Conservation (phyloP, 1,284 basidiomycete genomes). For the Malassezia equina region DNA sequence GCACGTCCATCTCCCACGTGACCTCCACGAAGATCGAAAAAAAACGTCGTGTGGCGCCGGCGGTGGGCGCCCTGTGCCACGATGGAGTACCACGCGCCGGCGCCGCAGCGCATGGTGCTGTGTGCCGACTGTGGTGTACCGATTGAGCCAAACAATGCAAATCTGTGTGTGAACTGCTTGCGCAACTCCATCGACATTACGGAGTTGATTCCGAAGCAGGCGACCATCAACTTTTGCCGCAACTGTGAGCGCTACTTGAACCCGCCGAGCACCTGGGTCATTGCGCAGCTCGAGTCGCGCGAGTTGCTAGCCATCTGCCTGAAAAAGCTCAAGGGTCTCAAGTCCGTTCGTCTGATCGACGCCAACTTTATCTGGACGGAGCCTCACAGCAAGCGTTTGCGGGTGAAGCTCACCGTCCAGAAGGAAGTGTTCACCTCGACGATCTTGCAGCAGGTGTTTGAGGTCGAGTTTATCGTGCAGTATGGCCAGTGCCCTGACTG, state of each 20-base stretch:
- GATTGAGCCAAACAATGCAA: constrained; percentile 89
- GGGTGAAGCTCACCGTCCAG: constrained; percentile 91
- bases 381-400: constrained; percentile 84
- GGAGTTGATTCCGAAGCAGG: constrained; percentile 95
- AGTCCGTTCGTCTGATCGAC: constrained; percentile 88
- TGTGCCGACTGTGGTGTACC: constrained; percentile 61
- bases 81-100: constrained; percentile 39
- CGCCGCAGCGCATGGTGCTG: constrained; percentile 45
- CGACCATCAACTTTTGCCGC: constrained; percentile 81
- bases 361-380: constrained; percentile 99
- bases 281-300: constrained; percentile 77
- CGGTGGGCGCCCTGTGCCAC: background rate
- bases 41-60: constrained; percentile 6
- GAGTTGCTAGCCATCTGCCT: constrained; percentile 68
- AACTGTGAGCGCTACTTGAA: constrained; percentile 94
- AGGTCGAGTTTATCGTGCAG: constrained; percentile 89
- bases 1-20: background rate
- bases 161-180: constrained; percentile 84
- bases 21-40: constrained; percentile 10
- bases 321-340: constrained; percentile 85
- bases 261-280: constrained; percentile 77
- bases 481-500: constrained; percentile 93
- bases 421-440: constrained; percentile 95
- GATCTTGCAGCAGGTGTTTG: constrained; percentile 92
- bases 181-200: constrained; percentile 91